These are phyloP conservation scores for Paecilomyces niveus DNA, from an alignment of 2,329 filamentous ascomycete genomes.

Conservation along the genomic window DNA sequence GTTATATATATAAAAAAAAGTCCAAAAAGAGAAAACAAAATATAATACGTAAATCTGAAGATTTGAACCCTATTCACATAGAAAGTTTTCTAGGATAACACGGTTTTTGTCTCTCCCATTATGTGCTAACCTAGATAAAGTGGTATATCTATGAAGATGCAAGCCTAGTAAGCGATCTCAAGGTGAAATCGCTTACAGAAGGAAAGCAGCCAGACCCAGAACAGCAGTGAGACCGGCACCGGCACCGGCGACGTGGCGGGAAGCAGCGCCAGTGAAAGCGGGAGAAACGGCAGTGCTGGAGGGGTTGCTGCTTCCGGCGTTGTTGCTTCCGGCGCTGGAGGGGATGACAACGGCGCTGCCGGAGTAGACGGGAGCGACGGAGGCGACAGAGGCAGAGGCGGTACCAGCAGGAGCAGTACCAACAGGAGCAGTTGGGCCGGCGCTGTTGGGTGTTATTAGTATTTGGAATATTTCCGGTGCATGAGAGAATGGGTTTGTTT, in stretches of 20 bases:
- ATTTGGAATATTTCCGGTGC: slow-evolving; percentile 1
- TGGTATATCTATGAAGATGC: background rate
- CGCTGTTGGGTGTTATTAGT: slow-evolving; percentile 8
- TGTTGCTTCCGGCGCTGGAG: slow-evolving; percentile 9
- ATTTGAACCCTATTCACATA: background rate
- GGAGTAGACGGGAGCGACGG: slow-evolving; percentile 12
- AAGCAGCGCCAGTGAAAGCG: slow-evolving; percentile 46
- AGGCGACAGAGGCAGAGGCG: background rate
- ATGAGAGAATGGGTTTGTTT: slow-evolving; percentile 2
- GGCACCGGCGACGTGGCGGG: slow-evolving; percentile 39
- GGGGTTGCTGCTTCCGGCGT: slow-evolving; percentile 11
- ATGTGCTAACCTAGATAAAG: background rate
- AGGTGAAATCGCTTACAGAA: slow-evolving; percentile 29
- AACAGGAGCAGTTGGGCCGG: slow-evolving; percentile 15
- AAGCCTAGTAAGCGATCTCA: background rate
- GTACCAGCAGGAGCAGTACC: slow-evolving; percentile 11
- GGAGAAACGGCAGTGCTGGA: slow-evolving; percentile 13
- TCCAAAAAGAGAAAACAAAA: background rate
- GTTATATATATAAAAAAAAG: background rate
- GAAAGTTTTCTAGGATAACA: background rate
- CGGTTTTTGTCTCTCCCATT: background rate
- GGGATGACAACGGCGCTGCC: slow-evolving; percentile 12
- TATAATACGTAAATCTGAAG: background rate
- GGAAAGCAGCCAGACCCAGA: slow-evolving; percentile 43
- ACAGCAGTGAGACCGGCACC: slow-evolving; percentile 48